Conservation (phyloP, 2,329 filamentous ascomycete genomes). For the Chaetothyriales sp. region DNA sequence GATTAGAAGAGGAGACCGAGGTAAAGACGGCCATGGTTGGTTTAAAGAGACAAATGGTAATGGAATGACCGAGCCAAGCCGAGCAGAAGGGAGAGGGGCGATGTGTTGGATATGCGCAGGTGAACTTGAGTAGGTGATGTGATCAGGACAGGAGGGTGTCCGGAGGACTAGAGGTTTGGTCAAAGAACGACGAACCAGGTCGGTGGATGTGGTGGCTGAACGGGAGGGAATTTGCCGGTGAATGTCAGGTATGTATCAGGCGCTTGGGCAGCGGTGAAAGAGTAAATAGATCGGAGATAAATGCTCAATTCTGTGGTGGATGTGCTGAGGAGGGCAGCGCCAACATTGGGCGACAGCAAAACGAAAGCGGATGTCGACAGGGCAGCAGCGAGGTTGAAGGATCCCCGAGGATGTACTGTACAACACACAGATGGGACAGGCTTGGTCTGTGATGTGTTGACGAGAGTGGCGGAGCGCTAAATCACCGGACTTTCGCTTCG, state of each 20-base stretch:
- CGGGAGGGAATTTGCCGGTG: too few relatives aligned
- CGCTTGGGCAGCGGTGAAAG: neutral
- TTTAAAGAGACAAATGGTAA: neutral
- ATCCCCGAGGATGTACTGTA: neutral
- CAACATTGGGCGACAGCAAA: neutral
- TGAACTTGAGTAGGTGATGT: too few relatives aligned
- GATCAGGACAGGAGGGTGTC: neutral
- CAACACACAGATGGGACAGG: too few relatives aligned
- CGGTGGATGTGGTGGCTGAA: neutral
- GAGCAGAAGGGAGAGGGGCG: neutral
- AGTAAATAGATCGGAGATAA: neutral
- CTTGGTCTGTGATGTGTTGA: too few relatives aligned
- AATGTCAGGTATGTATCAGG: too few relatives aligned
- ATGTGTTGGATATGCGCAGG: too few relatives aligned
- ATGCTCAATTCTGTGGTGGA: neutral
- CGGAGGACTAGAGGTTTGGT: neutral
- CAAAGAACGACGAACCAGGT: neutral
- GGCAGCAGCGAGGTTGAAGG: neutral
- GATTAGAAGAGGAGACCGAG: constrained; percentile 8
- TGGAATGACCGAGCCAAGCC: neutral
- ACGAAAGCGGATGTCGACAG: neutral
- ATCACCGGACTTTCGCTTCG: too few relatives aligned
- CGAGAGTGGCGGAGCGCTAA: too few relatives aligned
- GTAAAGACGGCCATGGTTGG: constrained; percentile 5
- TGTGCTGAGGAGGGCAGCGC: neutral